Evolutionary conservation across 1,139 yeast species (phyloP).

Genomic region (Lodderomyces theae): DNA sequence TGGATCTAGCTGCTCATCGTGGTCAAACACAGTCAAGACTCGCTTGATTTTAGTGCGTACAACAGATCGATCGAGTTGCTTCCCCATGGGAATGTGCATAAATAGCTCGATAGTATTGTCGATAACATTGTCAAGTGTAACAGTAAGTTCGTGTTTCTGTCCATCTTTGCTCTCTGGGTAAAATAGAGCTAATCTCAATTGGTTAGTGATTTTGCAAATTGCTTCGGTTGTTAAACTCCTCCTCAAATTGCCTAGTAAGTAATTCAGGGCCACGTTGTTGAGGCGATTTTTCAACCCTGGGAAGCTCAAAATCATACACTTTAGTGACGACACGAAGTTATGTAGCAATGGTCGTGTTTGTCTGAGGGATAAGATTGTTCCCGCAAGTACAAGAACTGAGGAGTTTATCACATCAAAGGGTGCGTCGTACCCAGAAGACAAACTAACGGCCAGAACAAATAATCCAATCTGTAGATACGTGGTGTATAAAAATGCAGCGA

Average conservation of each 20-base stretch:
- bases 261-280: constrained; percentile 1
- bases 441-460: background rate
- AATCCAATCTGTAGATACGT: background rate
- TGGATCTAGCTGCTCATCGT: constrained; percentile 5
- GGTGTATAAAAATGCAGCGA: background rate
- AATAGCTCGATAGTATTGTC: constrained; percentile 7
- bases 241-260: background rate
- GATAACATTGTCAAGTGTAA: constrained; percentile 7
- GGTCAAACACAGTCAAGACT: constrained; percentile 8
- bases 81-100: background rate
- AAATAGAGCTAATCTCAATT: background rate
- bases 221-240: background rate
- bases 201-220: background rate
- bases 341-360: background rate
- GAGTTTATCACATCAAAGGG: constrained; percentile 15
- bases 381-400: constrained; percentile 24
- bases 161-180: background rate
- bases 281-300: background rate
- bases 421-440: background rate
- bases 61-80: background rate
- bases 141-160: background rate
- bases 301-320: background rate
- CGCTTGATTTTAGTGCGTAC: constrained; percentile 4
- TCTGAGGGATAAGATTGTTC: constrained; percentile 16
- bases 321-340: background rate